These are phyloP conservation scores for Leptomonas seymouri DNA, from an alignment of 208 protist genomes.

Conservation along the genomic window DNA sequence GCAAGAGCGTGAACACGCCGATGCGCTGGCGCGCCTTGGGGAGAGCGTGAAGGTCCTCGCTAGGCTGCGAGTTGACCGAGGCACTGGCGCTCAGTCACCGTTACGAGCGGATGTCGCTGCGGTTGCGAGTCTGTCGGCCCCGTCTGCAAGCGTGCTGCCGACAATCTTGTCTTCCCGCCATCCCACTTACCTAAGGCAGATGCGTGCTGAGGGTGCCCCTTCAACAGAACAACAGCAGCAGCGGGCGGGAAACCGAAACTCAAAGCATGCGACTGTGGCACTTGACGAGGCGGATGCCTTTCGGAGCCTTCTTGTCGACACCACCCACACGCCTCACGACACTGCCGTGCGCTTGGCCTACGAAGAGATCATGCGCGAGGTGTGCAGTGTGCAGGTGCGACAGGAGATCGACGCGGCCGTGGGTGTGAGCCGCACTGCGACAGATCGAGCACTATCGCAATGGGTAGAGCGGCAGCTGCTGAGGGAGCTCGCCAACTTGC, in stretches of 20 bases:
- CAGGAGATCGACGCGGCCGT: conserved; percentile 24
- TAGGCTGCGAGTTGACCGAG: background rate
- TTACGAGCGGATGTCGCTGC: background rate
- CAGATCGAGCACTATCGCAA: conserved; percentile 43
- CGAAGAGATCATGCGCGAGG: conserved; percentile 36
- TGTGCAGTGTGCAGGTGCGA: conserved; percentile 31
- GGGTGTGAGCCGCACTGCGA: conserved; percentile 11
- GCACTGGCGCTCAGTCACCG: background rate
- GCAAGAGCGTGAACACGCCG: conserved; percentile 17
- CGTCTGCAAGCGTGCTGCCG: background rate
- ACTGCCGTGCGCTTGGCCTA: conserved; percentile 44
- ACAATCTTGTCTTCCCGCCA: conserved; percentile 6
- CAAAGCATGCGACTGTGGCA: background rate
- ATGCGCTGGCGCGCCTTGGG: conserved; percentile 9
- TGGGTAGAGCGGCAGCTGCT: conserved; percentile 41
- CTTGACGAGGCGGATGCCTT: conserved; percentile 3
- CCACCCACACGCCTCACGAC: conserved; percentile 39
- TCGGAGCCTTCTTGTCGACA: conserved; percentile 29
- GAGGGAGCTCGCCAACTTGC: background rate
- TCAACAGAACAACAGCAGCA: background rate
- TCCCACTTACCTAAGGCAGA: background rate
- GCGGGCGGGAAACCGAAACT: background rate
- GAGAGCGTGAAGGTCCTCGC: conserved; percentile 15
- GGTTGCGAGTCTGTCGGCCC: background rate
- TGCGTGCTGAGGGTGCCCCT: background rate